Conservation (phyloP, 1,139 yeast genomes). For the Diutina neorugosa region DNA sequence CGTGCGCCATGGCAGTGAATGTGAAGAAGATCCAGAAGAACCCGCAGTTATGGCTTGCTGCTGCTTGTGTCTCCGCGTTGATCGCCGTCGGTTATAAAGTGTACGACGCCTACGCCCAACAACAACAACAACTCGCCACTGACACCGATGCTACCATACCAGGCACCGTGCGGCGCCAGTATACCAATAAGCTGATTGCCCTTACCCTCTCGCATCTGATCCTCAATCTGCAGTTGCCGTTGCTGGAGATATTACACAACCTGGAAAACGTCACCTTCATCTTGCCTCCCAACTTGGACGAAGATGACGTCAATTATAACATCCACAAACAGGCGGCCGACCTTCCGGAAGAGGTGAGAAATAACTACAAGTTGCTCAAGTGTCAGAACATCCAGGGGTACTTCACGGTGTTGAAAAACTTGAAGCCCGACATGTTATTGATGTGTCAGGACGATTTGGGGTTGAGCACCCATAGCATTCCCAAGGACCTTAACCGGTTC, state of each 20-base stretch:
- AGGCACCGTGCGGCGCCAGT: conserved; percentile 7
- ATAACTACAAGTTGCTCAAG: conserved; percentile 29
- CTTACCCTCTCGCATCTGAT: conserved; percentile 33
- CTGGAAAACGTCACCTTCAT: conserved; percentile 34
- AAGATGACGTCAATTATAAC: conserved; percentile 24
- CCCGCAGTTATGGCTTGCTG: conserved; percentile 4
- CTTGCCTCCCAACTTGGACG: conserved; percentile 32
- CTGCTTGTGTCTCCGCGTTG: background rate
- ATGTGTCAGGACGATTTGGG: conserved; percentile 36
- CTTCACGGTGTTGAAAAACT: conserved; percentile 27
- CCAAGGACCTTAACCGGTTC: conserved; percentile 28
- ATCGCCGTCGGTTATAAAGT: conserved; percentile 1
- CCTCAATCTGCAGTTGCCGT: conserved; percentile 26
- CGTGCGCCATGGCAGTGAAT: background rate
- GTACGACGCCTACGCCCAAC: background rate
- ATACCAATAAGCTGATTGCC: conserved; percentile 26
- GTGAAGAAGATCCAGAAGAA: conserved; percentile 2
- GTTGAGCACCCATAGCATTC: conserved; percentile 14
- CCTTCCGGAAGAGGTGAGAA: conserved; percentile 15
- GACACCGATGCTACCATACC: background rate
- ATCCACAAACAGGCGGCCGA: conserved; percentile 8
- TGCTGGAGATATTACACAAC: conserved; percentile 25
- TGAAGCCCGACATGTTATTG: conserved; percentile 30
- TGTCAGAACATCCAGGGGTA: conserved; percentile 34
- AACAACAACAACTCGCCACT: background rate